These are phyloP conservation scores for Acrodontium crateriforme DNA, from an alignment of 2,329 filamentous ascomycete genomes.

Conservation along the genomic window DNA sequence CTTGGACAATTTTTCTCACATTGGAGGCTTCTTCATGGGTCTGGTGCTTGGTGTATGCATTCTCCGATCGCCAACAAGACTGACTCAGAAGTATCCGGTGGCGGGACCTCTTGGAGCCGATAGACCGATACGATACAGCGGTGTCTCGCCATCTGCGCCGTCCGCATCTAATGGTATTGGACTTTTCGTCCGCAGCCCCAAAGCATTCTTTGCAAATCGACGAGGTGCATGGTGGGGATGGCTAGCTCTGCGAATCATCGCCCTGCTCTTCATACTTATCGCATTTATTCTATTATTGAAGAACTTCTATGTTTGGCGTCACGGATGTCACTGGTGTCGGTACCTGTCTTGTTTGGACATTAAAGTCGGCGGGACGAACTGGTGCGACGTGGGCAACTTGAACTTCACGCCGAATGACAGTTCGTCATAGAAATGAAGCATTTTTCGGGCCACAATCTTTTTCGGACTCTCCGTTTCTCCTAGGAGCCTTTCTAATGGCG, in stretches of 20 bases:
- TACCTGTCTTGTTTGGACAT: slow-evolving; percentile 77
- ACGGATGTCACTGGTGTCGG: slow-evolving; percentile 82
- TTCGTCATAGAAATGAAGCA: too few relatives aligned
- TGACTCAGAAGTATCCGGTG: slow-evolving; percentile 15
- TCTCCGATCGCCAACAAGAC: slow-evolving; percentile 69
- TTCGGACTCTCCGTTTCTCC: too few relatives aligned
- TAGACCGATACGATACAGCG: slow-evolving; percentile 9
- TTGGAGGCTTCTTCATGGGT: slow-evolving; percentile 90
- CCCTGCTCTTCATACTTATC: slow-evolving; percentile 66
- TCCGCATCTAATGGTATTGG: slow-evolving; percentile 18
- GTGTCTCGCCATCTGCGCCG: slow-evolving; percentile 7
- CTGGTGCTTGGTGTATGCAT: slow-evolving; percentile 75
- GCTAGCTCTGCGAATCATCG: slow-evolving; percentile 76
- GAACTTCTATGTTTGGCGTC: slow-evolving; percentile 75
- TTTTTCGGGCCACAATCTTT: too few relatives aligned
- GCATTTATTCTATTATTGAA: slow-evolving; percentile 76
- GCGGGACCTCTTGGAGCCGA: slow-evolving; percentile 7
- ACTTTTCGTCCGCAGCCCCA: slow-evolving; percentile 35
- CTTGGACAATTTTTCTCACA: slow-evolving; percentile 93
- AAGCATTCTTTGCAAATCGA: slow-evolving; percentile 78
- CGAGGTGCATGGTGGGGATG: slow-evolving; percentile 95
- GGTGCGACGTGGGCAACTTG: slow-evolving; percentile 44
- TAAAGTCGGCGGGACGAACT: slow-evolving; percentile 35
- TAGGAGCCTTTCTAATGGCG: too few relatives aligned
- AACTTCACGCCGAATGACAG: slow-evolving; percentile 20